Evolutionary conservation across 352 stramenopile species (phyloP).

Genomic region (Phytophthora vignae): DNA sequence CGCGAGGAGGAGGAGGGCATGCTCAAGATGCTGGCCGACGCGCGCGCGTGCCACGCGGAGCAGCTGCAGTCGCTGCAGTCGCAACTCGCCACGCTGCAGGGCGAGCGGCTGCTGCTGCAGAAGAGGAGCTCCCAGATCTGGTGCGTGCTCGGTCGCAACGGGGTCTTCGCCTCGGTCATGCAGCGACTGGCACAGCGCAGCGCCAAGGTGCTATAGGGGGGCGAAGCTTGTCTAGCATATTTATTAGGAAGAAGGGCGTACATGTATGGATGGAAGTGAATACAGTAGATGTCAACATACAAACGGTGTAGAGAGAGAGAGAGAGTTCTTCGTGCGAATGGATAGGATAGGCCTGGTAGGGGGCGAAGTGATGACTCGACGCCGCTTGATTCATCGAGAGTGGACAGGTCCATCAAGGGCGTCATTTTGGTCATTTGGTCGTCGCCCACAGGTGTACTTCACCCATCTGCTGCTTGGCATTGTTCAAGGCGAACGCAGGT

Average conservation of each 20-base stretch:
- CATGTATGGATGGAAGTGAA: constrained; percentile 15
- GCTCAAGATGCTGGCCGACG: constrained; percentile 34
- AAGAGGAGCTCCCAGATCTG: constrained; percentile 46
- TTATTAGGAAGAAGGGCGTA: constrained; percentile 35
- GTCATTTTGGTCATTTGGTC: neutral
- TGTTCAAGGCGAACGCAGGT: neutral
- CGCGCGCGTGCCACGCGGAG: constrained; percentile 35
- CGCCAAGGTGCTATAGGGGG: constrained; percentile 33
- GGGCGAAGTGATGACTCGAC: neutral
- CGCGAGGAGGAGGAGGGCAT: constrained; percentile 43
- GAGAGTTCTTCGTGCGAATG: neutral
- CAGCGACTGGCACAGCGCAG: constrained; percentile 29
- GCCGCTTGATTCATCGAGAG: constrained; percentile 13
- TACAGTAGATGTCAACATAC: neutral
- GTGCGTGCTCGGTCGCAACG: constrained; percentile 38
- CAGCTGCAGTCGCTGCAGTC: constrained; percentile 26
- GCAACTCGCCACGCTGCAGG: constrained; percentile 28
- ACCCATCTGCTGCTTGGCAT: constrained; percentile 2
- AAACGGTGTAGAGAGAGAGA: neutral
- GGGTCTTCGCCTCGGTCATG: constrained; percentile 37
- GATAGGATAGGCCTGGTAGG: neutral
- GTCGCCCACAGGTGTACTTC: constrained; percentile 1
- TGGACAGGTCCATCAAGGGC: constrained; percentile 9
- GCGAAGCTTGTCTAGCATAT: constrained; percentile 4
- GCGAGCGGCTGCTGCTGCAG: constrained; percentile 35